phyloP scores from a whole-genome alignment of 306 rosid genomes.

The Carpinus fangiana region DNA sequence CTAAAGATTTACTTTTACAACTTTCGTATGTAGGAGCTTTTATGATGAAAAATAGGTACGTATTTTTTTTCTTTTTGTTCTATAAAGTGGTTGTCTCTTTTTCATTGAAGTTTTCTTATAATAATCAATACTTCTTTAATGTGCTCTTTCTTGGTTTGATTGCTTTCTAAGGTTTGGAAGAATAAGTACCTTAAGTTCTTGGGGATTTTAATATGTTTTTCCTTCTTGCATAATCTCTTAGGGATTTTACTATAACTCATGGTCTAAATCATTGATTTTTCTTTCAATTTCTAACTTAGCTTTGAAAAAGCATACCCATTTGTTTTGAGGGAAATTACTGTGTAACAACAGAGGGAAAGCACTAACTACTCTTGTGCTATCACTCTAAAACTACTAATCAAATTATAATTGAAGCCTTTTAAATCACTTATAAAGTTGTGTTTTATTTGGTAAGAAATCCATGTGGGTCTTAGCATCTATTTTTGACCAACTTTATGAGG shows the following conservation, averaged over 20 bases:
- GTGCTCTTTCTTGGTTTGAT: background rate
- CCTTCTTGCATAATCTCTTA: background rate
- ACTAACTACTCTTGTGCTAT: too few relatives aligned
- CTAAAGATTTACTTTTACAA: background rate
- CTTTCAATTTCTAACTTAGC: background rate
- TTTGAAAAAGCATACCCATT: background rate
- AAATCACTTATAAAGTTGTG: too few relatives aligned
- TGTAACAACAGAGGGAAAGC: too few relatives aligned
- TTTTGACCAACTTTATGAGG: too few relatives aligned
- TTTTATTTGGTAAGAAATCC: too few relatives aligned
- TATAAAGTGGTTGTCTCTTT: background rate
- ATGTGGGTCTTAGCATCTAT: too few relatives aligned
- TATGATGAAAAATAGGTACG: too few relatives aligned
- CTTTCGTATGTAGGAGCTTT: background rate
- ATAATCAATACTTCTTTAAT: background rate
- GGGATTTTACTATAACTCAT: background rate
- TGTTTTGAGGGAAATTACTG: background rate
- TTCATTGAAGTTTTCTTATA: background rate
- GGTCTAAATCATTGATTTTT: background rate
- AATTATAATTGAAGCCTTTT: too few relatives aligned
- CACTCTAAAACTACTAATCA: too few relatives aligned
- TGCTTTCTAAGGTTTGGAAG: background rate
- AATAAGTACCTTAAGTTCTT: background rate
- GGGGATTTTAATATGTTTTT: background rate
- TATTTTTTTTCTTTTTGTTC: too few relatives aligned